These are phyloP conservation scores for Luffa aegyptiaca DNA, from an alignment of 306 rosid species.

Conservation along the genomic window DNA sequence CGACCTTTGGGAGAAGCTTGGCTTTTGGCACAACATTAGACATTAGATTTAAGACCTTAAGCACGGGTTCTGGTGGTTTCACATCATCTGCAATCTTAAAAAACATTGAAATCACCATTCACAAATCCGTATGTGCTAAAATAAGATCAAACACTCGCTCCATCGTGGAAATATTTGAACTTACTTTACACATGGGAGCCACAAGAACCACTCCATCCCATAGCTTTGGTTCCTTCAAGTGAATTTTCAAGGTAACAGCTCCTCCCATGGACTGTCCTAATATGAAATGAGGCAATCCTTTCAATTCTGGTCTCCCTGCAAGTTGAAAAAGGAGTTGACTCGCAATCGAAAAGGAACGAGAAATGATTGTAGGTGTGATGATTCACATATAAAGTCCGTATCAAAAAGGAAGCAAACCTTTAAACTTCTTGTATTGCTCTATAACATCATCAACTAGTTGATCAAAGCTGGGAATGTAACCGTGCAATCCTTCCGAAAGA, in stretches of 20 bases:
- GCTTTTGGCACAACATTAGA: constrained; percentile 64
- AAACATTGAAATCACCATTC: constrained; percentile 10
- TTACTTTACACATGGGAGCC: constrained; percentile 97
- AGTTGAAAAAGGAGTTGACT: constrained; percentile 1
- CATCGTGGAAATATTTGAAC: constrained; percentile 2
- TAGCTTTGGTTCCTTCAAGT: constrained; percentile 59
- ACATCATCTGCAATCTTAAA: constrained; percentile 75
- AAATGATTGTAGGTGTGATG: not conserved
- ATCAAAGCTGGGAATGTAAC: constrained; percentile 66
- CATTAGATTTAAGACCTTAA: constrained; percentile 42
- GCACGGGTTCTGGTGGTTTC: constrained; percentile 48
- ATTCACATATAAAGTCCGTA: not conserved
- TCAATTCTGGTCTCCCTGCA: constrained; percentile 59
- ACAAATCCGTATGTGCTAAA: not conserved
- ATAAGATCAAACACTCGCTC: not conserved
- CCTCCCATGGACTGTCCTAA: constrained; percentile 97
- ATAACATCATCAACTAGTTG: constrained; percentile 55
- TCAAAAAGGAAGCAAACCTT: constrained; percentile 21
- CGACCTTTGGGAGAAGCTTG: constrained; percentile 62
- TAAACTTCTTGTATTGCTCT: constrained; percentile 56
- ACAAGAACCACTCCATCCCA: constrained; percentile 88
- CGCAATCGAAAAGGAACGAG: not conserved
- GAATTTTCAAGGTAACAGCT: constrained; percentile 77
- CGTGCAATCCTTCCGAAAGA: constrained; percentile 82
- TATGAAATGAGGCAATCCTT: constrained; percentile 54